Evolutionary conservation across 192 early-diverging fungal species (phyloP).

Genomic region (Lobosporangium transversale): DNA sequence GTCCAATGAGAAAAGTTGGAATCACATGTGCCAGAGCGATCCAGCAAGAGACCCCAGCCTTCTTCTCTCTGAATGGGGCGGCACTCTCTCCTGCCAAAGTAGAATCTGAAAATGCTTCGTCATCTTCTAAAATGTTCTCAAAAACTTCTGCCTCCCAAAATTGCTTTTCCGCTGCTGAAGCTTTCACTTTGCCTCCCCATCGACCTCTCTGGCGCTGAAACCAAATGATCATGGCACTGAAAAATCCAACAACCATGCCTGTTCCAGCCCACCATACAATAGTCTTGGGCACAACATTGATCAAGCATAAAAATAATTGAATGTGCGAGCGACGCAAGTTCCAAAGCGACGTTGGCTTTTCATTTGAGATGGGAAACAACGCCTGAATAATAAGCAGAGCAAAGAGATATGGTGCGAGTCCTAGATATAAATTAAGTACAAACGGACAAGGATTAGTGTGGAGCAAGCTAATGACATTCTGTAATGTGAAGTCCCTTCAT

Average conservation of each 20-base stretch:
- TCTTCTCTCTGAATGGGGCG: constrained; percentile 19
- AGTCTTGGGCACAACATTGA: constrained; percentile 60
- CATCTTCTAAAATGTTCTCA: constrained; percentile 28
- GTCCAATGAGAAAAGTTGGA: constrained; percentile 18
- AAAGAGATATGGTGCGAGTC: constrained; percentile 63
- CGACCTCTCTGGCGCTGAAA: constrained; percentile 30
- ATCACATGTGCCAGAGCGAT: constrained; percentile 14
- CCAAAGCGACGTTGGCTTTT: constrained; percentile 32
- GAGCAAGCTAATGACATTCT: too few relatives aligned
- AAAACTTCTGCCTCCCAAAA: constrained; percentile 23
- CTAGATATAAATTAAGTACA: constrained; percentile 36
- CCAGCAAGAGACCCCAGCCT: constrained; percentile 7
- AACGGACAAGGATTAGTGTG: constrained; percentile 1
- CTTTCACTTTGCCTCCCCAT: constrained; percentile 40
- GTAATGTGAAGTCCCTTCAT: too few relatives aligned
- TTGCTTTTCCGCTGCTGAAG: constrained; percentile 34
- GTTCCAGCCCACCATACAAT: constrained; percentile 67
- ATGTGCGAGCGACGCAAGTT: constrained; percentile 52
- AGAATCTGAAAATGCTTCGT: constrained; percentile 32
- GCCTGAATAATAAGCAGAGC: constrained; percentile 60
- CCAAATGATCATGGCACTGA: constrained; percentile 51
- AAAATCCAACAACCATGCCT: constrained; percentile 57
- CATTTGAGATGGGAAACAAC: constrained; percentile 24
- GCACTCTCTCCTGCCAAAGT: neutral
- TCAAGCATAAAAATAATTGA: constrained; percentile 59